Evolutionary conservation across 352 stramenopile genomes (phyloP), one percentile per base, ranked within the genome.

Genomic region (Aphanomyces stellatus): DNA sequence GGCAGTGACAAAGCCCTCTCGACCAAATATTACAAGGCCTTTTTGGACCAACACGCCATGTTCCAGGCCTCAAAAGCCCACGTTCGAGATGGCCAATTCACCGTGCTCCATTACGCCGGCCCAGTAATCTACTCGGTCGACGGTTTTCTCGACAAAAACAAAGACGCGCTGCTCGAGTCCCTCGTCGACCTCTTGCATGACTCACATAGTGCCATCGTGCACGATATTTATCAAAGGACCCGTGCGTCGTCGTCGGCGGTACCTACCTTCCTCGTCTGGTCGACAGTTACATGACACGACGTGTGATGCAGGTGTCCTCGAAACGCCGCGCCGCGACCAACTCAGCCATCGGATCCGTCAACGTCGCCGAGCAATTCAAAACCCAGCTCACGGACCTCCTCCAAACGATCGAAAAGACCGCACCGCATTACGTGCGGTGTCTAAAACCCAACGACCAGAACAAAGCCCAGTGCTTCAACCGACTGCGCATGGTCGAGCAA

Each of bases 401-500:
- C 53, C 75, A 81, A 5, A 89, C 87, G 15, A 98, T 99, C 43
- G 91, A 97, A 28, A 78, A 78, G 25, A 99, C 96, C 6, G 85
- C 89, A 27, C 96, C 96, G 42, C 96, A 99, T 77, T 99, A 99
- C 76, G 93, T 99, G 61, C 93, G 97, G 63, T 99, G 97, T 73
- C 88, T 99, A 40, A 99, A 99, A 72, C 97, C 97, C 33, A 99
- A 99, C 72, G 94, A 99, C 76, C 65, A 40, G 1, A 88, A 88
- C 56, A 69, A 76, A 31, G 65, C 73, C n/a, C 78, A 77, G 2
- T 46, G 74, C 24, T 99, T 99, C 69, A 49, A 81, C 43, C 78
- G 75, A 17, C 64, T 69, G 6, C 81, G 85, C 37, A 81, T 95
- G 11, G 78, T 94, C 7, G 87, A 96, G 51, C 88, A 96, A 62